Base-by-base conservation (phyloP, 129 eudicot species). In the Sambucus nigra region DNA sequence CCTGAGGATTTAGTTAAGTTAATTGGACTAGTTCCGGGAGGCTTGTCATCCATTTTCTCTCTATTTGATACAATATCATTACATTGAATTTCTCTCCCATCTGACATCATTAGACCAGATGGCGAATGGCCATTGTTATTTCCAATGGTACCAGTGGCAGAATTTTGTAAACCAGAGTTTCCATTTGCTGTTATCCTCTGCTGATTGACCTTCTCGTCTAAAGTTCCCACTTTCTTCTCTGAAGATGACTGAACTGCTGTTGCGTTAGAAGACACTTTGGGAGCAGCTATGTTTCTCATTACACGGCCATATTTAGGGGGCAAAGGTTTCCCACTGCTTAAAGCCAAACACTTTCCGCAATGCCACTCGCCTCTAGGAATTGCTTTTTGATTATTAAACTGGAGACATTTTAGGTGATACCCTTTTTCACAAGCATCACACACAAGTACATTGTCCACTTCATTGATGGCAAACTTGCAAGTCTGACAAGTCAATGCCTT, bases 401-500 rank as follows among this genome's bases (percentile, higher is more conserved):
- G 88, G 60, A 91, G 72, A 66, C 99, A 92, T 63, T 68, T 80
- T 53, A 86, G 46, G 71, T 92, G 99, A 73, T 71, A 75, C 35
- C 91, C 99, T 69, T 89, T 77, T 75, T 92, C 99, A 73, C 99
- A 92, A 45, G 89, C 86, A 82, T 92, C 99, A 73, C 99, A 92
- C 23, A 92, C 73, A 59, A 86, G 82, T 63, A 80, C 68, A n/a
- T 54, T 75, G 67, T 82, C 94, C 57, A 92, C 80, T 19, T 86
- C 94, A 24, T 64, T 75, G 41, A 77, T 65, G 13, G 56, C 46
- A 31, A 29, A 24, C 66, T 77, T 80, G 82, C 99, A 92, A 27
- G 73, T 72, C 53, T 86, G 99, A 65, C 99, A 92, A 64, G 78
- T 18, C 72, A 86, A 65, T 14, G 92, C 69, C 83, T 78, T 82